Percentiles rank a stretch among this genome's conserved stretches.
These are phyloP conservation scores for Rubia peregrina DNA, from an alignment of 305 asterid species.

Conservation along the genomic window DNA sequence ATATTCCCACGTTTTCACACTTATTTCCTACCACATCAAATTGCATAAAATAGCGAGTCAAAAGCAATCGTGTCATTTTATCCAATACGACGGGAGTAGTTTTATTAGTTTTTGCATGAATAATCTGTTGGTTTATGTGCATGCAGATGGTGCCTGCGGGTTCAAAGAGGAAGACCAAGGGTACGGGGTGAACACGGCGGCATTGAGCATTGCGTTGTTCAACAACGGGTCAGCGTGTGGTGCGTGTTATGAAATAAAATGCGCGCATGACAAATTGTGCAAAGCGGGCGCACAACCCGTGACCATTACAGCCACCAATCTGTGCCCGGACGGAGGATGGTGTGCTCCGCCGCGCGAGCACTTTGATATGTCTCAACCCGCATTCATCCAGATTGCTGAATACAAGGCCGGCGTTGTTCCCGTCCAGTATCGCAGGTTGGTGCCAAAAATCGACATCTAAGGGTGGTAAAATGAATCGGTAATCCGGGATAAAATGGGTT, in stretches of 20 bases:
- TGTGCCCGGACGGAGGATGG: constrained; percentile 35
- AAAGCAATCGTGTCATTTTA: too few relatives aligned
- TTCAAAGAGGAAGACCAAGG: constrained; percentile 25
- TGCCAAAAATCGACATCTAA: not conserved
- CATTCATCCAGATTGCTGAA: constrained; percentile 27
- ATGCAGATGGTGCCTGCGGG: constrained; percentile 40
- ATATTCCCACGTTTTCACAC: too few relatives aligned
- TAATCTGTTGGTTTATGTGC: not conserved
- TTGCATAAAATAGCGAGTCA: too few relatives aligned
- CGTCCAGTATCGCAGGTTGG: constrained; percentile 21
- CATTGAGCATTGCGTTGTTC: constrained; percentile 36
- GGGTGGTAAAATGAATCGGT: not conserved
- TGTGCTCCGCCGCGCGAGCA: constrained; percentile 33
- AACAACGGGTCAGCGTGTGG: constrained; percentile 31
- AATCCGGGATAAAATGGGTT: too few relatives aligned
- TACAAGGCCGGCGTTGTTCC: constrained; percentile 33
- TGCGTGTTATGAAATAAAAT: constrained; percentile 36
- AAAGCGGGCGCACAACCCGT: constrained; percentile 9
- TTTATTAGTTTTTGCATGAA: too few relatives aligned
- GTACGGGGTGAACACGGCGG: constrained; percentile 30
- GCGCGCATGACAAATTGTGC: constrained; percentile 25
- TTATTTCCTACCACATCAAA: too few relatives aligned
- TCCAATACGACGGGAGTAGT: too few relatives aligned
- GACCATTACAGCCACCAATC: constrained; percentile 34
- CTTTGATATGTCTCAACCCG: constrained; percentile 28